phyloP scores from a whole-genome alignment of 495 filamentous ascomycete species.

The Tuber indicum region DNA sequence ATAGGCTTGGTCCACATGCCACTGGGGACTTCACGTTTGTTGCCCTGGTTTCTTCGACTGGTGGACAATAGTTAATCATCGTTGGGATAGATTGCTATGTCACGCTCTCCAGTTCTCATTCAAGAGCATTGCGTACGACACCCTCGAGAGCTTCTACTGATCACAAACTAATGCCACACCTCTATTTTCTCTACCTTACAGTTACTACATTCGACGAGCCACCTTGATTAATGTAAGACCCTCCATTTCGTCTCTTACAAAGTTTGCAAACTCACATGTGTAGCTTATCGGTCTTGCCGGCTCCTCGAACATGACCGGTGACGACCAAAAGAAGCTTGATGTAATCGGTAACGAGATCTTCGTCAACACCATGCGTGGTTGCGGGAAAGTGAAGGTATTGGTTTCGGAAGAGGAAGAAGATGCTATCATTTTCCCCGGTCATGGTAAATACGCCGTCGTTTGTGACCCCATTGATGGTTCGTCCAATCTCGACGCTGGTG shows the following conservation, averaged over 20 bases:
- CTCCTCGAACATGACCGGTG: constrained; percentile 88
- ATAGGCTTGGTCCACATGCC: constrained; percentile 63
- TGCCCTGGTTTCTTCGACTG: constrained; percentile 15
- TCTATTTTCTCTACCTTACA: constrained; percentile 8
- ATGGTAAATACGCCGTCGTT: constrained; percentile 88
- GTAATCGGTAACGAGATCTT: constrained; percentile 98
- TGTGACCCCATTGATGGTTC: constrained; percentile 98
- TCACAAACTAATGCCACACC: constrained; percentile 12
- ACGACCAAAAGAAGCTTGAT: constrained; percentile 99
- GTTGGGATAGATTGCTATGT: constrained; percentile 66
- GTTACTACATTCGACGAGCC: constrained; percentile 93
- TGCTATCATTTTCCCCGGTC: constrained; percentile 75
- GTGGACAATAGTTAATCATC: constrained; percentile 12
- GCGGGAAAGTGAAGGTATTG: constrained; percentile 77
- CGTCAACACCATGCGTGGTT: constrained; percentile 85
- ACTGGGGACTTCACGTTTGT: constrained; percentile 96
- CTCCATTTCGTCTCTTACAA: background rate
- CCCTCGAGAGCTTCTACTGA: background rate
- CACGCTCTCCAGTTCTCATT: constrained; percentile 98
- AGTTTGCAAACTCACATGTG: constrained; percentile 9
- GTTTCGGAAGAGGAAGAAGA: constrained; percentile 97
- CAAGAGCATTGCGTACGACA: constrained; percentile 75
- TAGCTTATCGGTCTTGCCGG: constrained; percentile 82
- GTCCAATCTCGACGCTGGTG: constrained; percentile 94
- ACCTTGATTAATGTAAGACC: constrained; percentile 73